Base-by-base conservation (phyloP, 768 basidiomycete genomes). In the Boletus subcaerulescens region DNA sequence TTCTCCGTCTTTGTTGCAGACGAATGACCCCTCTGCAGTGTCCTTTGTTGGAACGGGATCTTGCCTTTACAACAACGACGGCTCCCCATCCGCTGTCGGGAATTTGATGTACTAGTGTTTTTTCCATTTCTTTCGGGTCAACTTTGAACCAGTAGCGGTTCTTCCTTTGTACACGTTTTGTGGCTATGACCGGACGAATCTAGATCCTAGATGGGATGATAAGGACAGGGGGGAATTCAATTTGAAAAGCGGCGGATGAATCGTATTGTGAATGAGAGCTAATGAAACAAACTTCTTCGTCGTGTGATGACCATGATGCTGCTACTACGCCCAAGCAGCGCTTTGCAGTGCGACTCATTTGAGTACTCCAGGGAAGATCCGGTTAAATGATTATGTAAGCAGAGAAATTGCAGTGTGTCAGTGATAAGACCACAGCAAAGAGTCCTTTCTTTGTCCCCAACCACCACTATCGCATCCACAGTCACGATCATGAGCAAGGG, bases 11-110 rank as follows among this genome's bases (percentile, higher is more conserved):
- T 42, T 73, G n/a, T 57, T 70, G 18, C 3, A 50, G 10, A 35
- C 31, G 12, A 48, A 74, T 40, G 62, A 69, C 22, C 15, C 59
- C 4, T 1, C 14, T 1, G 72, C 53, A 3, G 53, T 17, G 14
- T 0, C 38, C 11, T 52, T 31, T 10, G 62, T 60, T 9, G 73
- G 71, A 15, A 70, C 67, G 1, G 65, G 71, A 20, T 70, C 64
- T 2, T 68, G 71, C 53, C 54, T 75, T n/a, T 75, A 62, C 54
- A 69, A 68, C 45, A 45, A 74, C 42, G 41, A 71, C 24, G 65
- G 68, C 4, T n/a, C 48, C 1, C 46, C 62, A 32, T 72, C 71
- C 4, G 33, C 60, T 8, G 59, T 69, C 7, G 68, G 68, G 0
- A n/a, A 63, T 14, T 41, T 69, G 56, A 59, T 71, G 63, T 50